Base-by-base conservation (phyloP, 805 yeast species). In the Spencermartinsiella europaea region DNA sequence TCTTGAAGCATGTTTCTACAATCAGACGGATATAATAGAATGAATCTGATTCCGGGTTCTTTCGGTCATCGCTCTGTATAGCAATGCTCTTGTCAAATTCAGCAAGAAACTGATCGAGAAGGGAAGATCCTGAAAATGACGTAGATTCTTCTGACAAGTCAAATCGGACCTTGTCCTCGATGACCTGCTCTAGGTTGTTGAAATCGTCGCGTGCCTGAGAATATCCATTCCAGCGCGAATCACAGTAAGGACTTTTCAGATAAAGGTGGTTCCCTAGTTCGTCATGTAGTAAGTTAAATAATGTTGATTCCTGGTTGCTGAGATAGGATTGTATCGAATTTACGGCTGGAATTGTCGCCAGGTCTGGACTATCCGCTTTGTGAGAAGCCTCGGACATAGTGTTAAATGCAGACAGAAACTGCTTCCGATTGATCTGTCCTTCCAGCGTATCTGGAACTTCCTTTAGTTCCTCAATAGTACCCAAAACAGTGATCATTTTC, bases 261-360 rank as follows among this genome's bases (percentile, higher is more conserved):
- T 82, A 86, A n/a, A 85, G 68, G 46, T 85, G 82, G 40, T 73
- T 75, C 48, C 79, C 81, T 36, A 88, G 66, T 57, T 89, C 95
- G 51, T 85, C 95, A n/a, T 85, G 69, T 16, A 90, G 69, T 51
- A 78, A 77, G 40, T 82, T 88, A 57, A 83, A 82, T 22, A 90
- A 67, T 36, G 70, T 61, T 37, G 61, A 47, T 38, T 66, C 67
- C 50, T 74, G 75, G 8, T 70, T 63, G 31, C 54, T 47, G 14
- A 66, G 51, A 39, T 63, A 63, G 10, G 54, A 37, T 25, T 61
- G 60, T 28, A 66, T 48, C 1, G 66, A 64, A 48, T 56, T 57
- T 31, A 65, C 52, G 1, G 65, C 61, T 2, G 64, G 55, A 19
- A 66, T 62, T 10, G 51, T 42, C 2, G 58, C 53, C 38, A 69